phyloP scores from a whole-genome alignment of 805 yeast species.

The Starmerella lactis-condensi region DNA sequence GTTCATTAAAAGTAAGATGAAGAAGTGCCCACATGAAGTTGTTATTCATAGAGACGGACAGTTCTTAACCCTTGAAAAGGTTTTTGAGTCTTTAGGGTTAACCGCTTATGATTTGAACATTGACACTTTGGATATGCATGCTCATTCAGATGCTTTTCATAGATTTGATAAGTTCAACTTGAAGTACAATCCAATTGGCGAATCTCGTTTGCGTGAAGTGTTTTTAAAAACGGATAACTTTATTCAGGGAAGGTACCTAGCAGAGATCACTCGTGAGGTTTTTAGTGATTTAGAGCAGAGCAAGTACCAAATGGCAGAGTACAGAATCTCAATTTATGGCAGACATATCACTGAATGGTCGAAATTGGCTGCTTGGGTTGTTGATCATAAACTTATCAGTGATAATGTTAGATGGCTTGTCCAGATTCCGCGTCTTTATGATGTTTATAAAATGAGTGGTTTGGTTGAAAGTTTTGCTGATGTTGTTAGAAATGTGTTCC shows the following conservation, averaged over 20 bases:
- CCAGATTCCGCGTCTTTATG: conserved; percentile 87
- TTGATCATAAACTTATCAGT: conserved; percentile 76
- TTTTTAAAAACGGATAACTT: conserved; percentile 90
- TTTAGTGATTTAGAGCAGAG: conserved; percentile 85
- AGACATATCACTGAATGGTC: conserved; percentile 86
- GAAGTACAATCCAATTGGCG: conserved; percentile 96
- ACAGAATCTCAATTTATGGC: conserved; percentile 88
- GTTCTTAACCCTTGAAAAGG: conserved; percentile 69
- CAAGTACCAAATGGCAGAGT: conserved; percentile 93
- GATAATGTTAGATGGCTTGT: conserved; percentile 94
- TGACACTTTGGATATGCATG: conserved; percentile 98
- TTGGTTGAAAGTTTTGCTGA: conserved; percentile 57
- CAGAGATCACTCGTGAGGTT: conserved; percentile 86
- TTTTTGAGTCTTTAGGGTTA: conserved; percentile 72
- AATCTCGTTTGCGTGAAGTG: conserved; percentile 89
- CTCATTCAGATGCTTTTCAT: conserved; percentile 95
- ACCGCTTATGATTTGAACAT: conserved; percentile 90
- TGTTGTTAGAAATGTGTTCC: conserved; percentile 57
- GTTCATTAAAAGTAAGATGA: conserved; percentile 84
- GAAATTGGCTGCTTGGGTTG: conserved; percentile 82
- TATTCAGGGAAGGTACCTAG: conserved; percentile 71
- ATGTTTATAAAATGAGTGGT: conserved; percentile 62
- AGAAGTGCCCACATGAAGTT: conserved; percentile 67
- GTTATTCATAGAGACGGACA: conserved; percentile 89
- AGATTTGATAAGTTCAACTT: conserved; percentile 92